Base-by-base conservation (phyloP, 441 rosid genomes). In the Adansonia madagascariensis region DNA sequence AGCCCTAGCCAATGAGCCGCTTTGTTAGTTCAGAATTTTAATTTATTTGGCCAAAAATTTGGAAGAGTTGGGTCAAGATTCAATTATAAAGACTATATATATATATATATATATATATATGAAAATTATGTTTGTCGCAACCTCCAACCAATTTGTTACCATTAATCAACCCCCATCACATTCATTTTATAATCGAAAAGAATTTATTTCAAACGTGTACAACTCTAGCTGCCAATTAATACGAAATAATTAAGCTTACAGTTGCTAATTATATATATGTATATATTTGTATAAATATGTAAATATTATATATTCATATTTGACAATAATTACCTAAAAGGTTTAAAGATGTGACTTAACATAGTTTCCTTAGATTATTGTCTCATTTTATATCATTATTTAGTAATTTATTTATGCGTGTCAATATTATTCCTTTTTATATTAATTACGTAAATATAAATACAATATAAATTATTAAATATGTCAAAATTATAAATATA, bases 21-120 rank as follows among this genome's bases (percentile, higher is more conserved):
- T 46, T 68, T 67, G 10, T 67, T 67, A 20, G 55, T 46, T 67
- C 31, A 20, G 20, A 53, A 53, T 4, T 20, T 68, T 43, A 46
- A 46, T 46, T 46, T 2, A 46, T 20, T 6, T 68, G 56, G 39
- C 27, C 10, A 68, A 5, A 46, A 11, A 46, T 46, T 46, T 68
- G 73, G 72, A 46, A 66, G 27, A 44, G 17, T 67, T 68, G 10
- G 73, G 41, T 22, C n/a, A 68, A 20, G 35, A 20, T n/a, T n/a
- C 22, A 55, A 22, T 22, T 15, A 20, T 46, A 27, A 61, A 67
- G 52, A 43, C 27, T 8, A n/a, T n/a, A n/a, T n/a, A 65, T 61
- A 5, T 24, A 24, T 24, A 24, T 24, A 0, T 24, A 24, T 24
- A 24, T 24, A 24, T 24, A 24, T 24, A 24, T 24, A 24, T 22